phyloP scores from a whole-genome alignment of 129 eudicot genomes.

The Helianthus annuus region DNA sequence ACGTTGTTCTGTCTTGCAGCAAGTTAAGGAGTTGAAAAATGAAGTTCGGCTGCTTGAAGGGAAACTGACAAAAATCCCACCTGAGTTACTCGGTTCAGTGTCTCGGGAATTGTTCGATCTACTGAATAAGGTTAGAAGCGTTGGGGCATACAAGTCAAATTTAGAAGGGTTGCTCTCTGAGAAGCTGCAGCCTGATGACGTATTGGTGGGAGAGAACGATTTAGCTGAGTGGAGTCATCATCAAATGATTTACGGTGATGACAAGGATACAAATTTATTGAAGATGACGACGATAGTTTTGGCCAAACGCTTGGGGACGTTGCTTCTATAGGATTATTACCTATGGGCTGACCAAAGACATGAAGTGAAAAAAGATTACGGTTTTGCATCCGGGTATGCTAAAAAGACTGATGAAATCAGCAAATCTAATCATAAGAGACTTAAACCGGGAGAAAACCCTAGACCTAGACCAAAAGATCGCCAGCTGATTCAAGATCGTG shows the following conservation, averaged over 20 bases:
- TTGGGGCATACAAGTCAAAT: constrained; percentile 60
- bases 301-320: constrained; percentile 86
- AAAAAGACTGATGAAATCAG: too few relatives aligned
- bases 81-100: constrained; percentile 53
- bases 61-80: constrained; percentile 53
- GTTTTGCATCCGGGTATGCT: too few relatives aligned
- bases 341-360: constrained; percentile 54
- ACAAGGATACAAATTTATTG: constrained; percentile 67
- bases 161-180: constrained; percentile 34
- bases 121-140: constrained; percentile 56
- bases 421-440: too few relatives aligned
- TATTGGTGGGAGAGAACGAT: constrained; percentile 58
- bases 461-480: too few relatives aligned
- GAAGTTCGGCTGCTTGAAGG: constrained; percentile 67
- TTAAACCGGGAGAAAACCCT: too few relatives aligned
- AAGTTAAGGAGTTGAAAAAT: constrained; percentile 21
- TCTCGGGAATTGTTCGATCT: constrained; percentile 73
- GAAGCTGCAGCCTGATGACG: constrained; percentile 12
- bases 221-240: constrained; percentile 67
- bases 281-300: constrained; percentile 91
- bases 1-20: constrained; percentile 11
- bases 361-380: constrained; percentile 36
- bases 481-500: too few relatives aligned
- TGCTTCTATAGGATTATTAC: too few relatives aligned
- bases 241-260: constrained; percentile 27